Evolutionary conservation across 2,329 filamentous ascomycete genomes (phyloP).

Genomic region (Aspergillus quadricinctus): DNA sequence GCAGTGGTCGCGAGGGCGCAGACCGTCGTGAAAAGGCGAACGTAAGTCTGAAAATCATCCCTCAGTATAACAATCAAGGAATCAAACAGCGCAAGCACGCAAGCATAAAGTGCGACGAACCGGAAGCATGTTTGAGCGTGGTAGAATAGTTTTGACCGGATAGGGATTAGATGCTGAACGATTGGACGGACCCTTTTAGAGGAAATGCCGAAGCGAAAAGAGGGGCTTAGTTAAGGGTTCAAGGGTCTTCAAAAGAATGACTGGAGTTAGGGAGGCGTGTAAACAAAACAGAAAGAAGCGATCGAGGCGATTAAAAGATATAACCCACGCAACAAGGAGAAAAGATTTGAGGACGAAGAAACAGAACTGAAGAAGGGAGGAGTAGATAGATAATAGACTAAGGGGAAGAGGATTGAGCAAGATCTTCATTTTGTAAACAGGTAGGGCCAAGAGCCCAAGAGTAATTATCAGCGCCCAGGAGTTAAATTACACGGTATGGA

Average conservation of each 20-base stretch:
- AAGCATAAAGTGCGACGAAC: background rate
- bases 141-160: background rate
- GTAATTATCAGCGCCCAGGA: constrained; percentile 1
- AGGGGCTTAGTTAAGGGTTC: background rate
- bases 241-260: constrained; percentile 11
- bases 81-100: background rate
- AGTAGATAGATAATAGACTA: background rate
- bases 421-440: background rate
- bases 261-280: constrained; percentile 1
- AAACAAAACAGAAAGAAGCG: constrained; percentile 9
- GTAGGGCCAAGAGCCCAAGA: background rate
- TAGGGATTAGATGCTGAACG: constrained; percentile 4
- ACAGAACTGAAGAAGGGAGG: constrained; percentile 5
- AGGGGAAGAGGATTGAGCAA: constrained; percentile 1
- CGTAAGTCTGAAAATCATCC: constrained; percentile 21
- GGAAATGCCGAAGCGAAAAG: constrained; percentile 9
- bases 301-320: constrained; percentile 5
- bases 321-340: background rate
- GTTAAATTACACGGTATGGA: constrained; percentile 7
- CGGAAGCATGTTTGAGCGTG: background rate
- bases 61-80: background rate
- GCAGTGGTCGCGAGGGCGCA: constrained; percentile 44
- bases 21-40: constrained; percentile 36
- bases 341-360: constrained; percentile 5
- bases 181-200: constrained; percentile 15